Evolutionary conservation across 768 basidiomycete species (phyloP), one percentile per base, ranked within the genome.

Genomic region (Russula ochroleuca): DNA sequence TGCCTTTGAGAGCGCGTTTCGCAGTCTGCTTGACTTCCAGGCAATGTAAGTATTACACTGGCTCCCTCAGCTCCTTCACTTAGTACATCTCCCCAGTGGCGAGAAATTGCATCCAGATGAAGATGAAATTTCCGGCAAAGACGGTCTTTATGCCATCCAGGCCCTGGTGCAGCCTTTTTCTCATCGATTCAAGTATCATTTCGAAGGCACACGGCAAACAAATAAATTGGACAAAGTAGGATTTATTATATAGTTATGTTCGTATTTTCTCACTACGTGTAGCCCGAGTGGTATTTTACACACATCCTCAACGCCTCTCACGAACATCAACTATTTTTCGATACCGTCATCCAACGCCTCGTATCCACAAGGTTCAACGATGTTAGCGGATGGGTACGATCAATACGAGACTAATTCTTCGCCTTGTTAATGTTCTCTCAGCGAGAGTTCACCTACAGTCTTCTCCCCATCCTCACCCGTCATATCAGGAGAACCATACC

Each of bases 281-380:
- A 96, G 93, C 96, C 97, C 1, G 97, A 98, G 73, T 98, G 95
- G 92, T 98, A 92, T 70, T 91, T 98, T 72, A 88, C 93, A 2
- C 92, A 98, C 72, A 78, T 98, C 25, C 80, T 92, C 53, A 95
- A 98, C 71, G 83, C 89, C 62, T 81, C 85, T 14, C 92, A 94
- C 68, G 91, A 96, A 61, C 94, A 98, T 65, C 80, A 83, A 28
- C 74, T 79, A 2, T 95, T 98, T 73, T 85, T 97, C 81, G 85
- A 90, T 54, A 76, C 75, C 10, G 78, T 88, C 49, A 76, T 96
- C 21, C 94, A 96, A 72, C 79, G 76, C 2, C 72, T 97, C 28
- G 74, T 81, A 3, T 74, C 79, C n/a, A 82, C 87, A 15, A 85
- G 85, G 33, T 87, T 84, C 72, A 75, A 76, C 31, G 72, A 79